A percentile compares a stretch with the other conserved stretches of the same genome.
phyloP scores from a whole-genome alignment of 148 eudicot species.

The Linanthus parryae region DNA sequence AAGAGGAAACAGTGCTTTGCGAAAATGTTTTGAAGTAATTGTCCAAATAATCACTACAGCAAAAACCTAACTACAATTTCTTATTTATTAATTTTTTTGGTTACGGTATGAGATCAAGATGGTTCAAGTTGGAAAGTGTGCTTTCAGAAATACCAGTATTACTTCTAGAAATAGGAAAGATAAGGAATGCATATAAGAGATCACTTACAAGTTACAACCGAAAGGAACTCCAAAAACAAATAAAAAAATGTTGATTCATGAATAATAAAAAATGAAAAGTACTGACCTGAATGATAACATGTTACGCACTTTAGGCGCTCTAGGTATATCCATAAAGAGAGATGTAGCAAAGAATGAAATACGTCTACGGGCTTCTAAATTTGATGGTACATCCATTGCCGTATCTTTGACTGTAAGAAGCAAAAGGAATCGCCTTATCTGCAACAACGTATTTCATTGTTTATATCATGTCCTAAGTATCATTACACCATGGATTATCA shows the following conservation, averaged over 20 bases:
- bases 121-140: no score
- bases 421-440: conserved; percentile 81
- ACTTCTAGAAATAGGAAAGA: no score
- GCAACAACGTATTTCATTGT: conserved; percentile 10
- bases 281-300: conserved; percentile 96
- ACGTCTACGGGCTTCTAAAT: conserved; percentile 91
- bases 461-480: background rate
- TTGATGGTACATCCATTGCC: conserved; percentile 80
- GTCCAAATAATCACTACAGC: no score
- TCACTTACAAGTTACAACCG: no score
- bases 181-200: no score
- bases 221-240: background rate
- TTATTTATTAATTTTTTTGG: no score
- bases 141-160: no score
- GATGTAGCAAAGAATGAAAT: conserved; percentile 91
- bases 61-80: no score
- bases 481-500: background rate
- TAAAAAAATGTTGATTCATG: conserved; percentile 3
- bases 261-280: background rate
- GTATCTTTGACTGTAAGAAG: conserved; percentile 82
- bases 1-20: no score
- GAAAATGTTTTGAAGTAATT: no score
- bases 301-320: conserved; percentile 89
- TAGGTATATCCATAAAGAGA: conserved; percentile 90
- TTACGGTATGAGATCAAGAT: no score